Percentiles rank a stretch among this genome's conserved stretches.
Conservation (phyloP, 2,329 filamentous ascomycete genomes). For the Claviceps sp. region DNA sequence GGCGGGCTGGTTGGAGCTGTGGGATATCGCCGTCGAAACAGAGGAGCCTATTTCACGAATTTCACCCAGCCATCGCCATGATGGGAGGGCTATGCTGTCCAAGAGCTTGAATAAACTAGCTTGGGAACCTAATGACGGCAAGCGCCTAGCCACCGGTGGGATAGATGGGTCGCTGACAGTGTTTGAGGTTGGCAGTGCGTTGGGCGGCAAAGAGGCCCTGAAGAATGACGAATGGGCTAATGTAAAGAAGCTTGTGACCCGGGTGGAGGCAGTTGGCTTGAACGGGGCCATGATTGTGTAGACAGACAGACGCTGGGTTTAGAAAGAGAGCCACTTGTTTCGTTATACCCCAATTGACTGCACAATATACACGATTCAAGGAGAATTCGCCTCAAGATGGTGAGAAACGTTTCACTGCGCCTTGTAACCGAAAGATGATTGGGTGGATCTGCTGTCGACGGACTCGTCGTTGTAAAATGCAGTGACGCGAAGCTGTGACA, state of each 20-base stretch:
- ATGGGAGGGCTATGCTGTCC: slow-evolving; percentile 55
- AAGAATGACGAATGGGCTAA: slow-evolving; percentile 84
- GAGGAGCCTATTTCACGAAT: slow-evolving; percentile 82
- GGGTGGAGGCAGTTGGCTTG: slow-evolving; percentile 50
- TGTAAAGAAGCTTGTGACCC: slow-evolving; percentile 78
- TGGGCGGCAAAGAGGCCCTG: slow-evolving; percentile 73
- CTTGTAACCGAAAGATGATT: too few relatives aligned
- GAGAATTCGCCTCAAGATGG: too few relatives aligned
- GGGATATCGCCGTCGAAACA: slow-evolving; percentile 85
- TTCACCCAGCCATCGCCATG: slow-evolving; percentile 53
- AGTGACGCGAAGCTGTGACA: too few relatives aligned
- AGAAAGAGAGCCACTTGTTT: too few relatives aligned
- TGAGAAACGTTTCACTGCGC: too few relatives aligned
- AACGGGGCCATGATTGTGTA: slow-evolving; percentile 27
- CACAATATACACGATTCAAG: too few relatives aligned
- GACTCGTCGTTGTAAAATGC: too few relatives aligned
- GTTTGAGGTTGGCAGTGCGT: slow-evolving; percentile 75
- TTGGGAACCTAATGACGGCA: slow-evolving; percentile 86
- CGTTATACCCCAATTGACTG: too few relatives aligned
- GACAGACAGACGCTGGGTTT: background rate
- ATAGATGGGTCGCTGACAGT: slow-evolving; percentile 83
- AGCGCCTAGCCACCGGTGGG: slow-evolving; percentile 76
- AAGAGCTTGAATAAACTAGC: slow-evolving; percentile 87
- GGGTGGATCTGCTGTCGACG: too few relatives aligned
- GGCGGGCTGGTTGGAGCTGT: slow-evolving; percentile 81